A percentile compares a stretch with the other conserved stretches of the same genome.
Evolutionary conservation across 176 grass and related monocot species (phyloP).

Genomic region (Paspalum vaginatum): DNA sequence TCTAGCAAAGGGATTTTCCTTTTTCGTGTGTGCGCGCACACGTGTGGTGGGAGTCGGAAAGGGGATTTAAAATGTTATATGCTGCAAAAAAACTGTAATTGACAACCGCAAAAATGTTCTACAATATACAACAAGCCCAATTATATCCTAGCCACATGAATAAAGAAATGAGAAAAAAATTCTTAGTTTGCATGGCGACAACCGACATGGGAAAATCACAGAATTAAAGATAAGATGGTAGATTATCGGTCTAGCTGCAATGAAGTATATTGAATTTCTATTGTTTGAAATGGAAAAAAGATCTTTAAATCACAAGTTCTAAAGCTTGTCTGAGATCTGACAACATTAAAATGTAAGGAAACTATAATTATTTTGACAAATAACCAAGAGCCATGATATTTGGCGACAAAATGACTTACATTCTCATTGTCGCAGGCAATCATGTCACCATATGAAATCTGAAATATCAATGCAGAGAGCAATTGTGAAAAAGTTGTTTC

Average conservation of each 20-base stretch:
- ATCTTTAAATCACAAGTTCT: slow-evolving; percentile 10
- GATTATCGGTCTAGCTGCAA: not conserved
- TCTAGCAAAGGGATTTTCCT: not conserved
- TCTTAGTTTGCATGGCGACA: slow-evolving; percentile 20
- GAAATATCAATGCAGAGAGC: slow-evolving; percentile 42
- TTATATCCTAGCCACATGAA: slow-evolving; percentile 14
- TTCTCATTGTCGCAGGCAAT: slow-evolving; percentile 98
- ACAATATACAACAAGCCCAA: not conserved
- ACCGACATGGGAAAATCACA: slow-evolving; percentile 21
- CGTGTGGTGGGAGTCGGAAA: too few species aligned
- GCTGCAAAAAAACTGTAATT: not conserved
- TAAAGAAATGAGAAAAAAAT: slow-evolving; percentile 14
- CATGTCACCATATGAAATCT: slow-evolving; percentile 99
- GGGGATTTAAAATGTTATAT: not conserved
- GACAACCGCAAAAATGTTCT: slow-evolving; percentile 8
- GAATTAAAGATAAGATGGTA: slow-evolving; percentile 7
- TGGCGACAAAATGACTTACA: slow-evolving; percentile 65
- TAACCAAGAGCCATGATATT: slow-evolving; percentile 3
- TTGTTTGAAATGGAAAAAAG: slow-evolving; percentile 13
- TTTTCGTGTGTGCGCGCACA: not conserved
- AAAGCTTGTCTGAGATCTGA: slow-evolving; percentile 24
- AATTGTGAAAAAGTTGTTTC: slow-evolving; percentile 13
- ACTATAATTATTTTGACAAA: slow-evolving; percentile 30
- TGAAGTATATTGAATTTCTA: slow-evolving; percentile 2
- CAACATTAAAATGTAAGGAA: not conserved